phyloP scores from a whole-genome alignment of 306 rosid species.

The Lagenaria siceraria region DNA sequence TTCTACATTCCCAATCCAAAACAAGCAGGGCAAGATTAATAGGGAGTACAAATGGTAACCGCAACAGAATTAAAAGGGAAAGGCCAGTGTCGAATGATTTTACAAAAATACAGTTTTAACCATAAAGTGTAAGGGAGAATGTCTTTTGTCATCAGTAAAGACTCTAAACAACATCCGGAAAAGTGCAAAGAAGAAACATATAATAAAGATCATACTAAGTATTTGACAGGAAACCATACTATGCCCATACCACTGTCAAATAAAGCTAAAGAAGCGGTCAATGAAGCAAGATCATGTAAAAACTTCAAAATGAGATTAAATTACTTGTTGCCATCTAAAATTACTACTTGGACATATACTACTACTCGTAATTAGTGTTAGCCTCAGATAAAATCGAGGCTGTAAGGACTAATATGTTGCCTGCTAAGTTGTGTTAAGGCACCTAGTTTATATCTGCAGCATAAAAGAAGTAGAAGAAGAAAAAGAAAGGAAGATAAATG shows the following conservation, averaged over 20 bases:
- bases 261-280: not conserved
- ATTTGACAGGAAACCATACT: not conserved
- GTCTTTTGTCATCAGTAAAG: not conserved
- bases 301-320: not conserved
- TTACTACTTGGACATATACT: not conserved
- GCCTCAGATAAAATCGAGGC: not conserved
- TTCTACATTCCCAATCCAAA: not conserved
- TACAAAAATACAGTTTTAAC: not conserved
- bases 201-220: not conserved
- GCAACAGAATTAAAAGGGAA: not conserved
- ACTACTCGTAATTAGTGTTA: not conserved
- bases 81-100: not conserved
- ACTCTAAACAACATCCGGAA: not conserved
- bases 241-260: not conserved
- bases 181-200: not conserved
- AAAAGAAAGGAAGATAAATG: not conserved
- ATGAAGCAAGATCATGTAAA: not conserved
- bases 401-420: not conserved
- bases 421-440: not conserved
- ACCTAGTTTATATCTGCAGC: not conserved
- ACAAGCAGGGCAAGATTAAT: not conserved
- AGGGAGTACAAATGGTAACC: not conserved
- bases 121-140: not conserved
- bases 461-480: not conserved
- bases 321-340: not conserved